Evolutionary conservation across 164 flowering plant species (phyloP), one percentile per base, ranked within the genome.

Genomic region (Kingdonia uniflora): DNA sequence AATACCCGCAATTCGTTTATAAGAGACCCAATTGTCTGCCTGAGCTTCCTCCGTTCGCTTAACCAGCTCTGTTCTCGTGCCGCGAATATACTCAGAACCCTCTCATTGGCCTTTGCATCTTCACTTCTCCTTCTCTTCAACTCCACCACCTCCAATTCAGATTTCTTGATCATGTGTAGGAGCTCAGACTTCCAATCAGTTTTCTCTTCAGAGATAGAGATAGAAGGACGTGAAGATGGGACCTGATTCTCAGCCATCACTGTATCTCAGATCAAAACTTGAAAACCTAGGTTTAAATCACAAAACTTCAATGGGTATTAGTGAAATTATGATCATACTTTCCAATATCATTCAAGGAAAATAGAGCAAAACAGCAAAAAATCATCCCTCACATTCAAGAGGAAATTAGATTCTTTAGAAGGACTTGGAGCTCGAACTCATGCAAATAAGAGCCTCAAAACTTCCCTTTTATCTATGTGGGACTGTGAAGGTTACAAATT

Each of bases 21-120:
- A 12, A 88, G 80, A 55, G 73, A 81, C 16, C 80, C 82, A 38
- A 94, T 72, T 37, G 86, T 81, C 58, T 74, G 82, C 22, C 68
- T 46, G 19, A 86, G 84, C 64, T 68, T 80, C 74, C 68, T 86
- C 58, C 82, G 81, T 60, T 88, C 96, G 13, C 33, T 59, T 5
- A 83, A 60, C 99, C 99, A 88, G 59, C 69, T 47, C 59, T 88
- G 99, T 61, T 94, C 95, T 54, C 82, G 87, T 1, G 84, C 54
- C 10, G 97, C 90, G 54, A 68, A 81, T 56, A 94, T 88, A 44
- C 89, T 37, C 25, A 76, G 95, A 19, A 94, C 99, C 57, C 80
- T 88, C 79, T 88, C 95, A 57, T 88, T 94, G 5, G 97, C 99
- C 57, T 73, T 86, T 5, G 82, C 95, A 61, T 94, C 95, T 56